Base-by-base conservation (phyloP, 2,329 filamentous ascomycete genomes). In the Ophiostoma fasciatum region DNA sequence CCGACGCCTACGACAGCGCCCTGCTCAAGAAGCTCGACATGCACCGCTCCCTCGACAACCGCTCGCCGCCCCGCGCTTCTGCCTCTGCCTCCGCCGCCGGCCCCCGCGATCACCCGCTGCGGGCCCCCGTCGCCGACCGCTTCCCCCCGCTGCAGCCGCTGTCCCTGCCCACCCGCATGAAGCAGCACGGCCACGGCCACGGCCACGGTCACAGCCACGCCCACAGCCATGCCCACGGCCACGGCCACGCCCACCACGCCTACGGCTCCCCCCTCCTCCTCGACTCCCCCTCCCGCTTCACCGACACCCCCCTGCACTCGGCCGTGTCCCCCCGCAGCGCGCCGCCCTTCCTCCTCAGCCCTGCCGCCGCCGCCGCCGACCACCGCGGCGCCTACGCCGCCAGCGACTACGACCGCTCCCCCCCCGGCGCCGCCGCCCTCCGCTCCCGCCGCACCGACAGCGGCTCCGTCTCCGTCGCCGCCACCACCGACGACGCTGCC, bases 11-110 rank as follows among this genome's bases (percentile, higher is more conserved):
- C 35, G 63, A 66, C 40, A 62, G 58, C 40, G 60, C 55, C 35
- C 60, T 72, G 48, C 63, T 71, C 40, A 68, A 66, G 50, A 74
- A 68, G 52, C 56, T 74, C n/a, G 61, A 71, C 39, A 59, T 62
- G 1, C 51, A 60, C 26, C 57, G 61, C 26, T 57, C 54, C 0
- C 46, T 61, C n/a, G 63, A 66, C 38, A 63, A 58, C 36, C 51
- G 52, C 13, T 61, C 63, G 8, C 59, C 63, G 2, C 58, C 63
- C 17, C 50, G 54, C 9, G 64, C 62, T 2, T 45, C 58, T 17
- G 56, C 51, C 37, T 61, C 65, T 31, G 42, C 54, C 7, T 47
- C 56, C 15, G 46, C 56, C 3, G n/a, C n/a, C n/a, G n/a, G n/a
- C n/a, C n/a, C n/a, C n/a, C n/a, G n/a, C n/a, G n/a, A n/a, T n/a